phyloP scores from a whole-genome alignment of 1,284 basidiomycete species.

The Microbotryomycetes sp. region DNA sequence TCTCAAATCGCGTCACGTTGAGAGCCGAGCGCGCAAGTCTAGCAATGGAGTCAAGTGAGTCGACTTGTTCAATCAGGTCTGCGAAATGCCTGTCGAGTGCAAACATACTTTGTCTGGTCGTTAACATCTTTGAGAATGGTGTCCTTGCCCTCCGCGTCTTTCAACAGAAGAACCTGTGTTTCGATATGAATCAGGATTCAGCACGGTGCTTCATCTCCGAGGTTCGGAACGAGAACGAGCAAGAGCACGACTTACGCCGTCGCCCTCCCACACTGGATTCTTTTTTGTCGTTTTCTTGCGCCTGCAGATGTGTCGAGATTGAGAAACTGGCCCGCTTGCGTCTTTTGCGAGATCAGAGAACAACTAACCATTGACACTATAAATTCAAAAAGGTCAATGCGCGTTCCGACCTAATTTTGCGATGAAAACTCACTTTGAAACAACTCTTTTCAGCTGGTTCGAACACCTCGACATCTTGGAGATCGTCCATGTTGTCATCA shows the following conservation, averaged over 20 bases:
- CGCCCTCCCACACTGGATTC: conserved; percentile 19
- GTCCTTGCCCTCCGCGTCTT: not conserved
- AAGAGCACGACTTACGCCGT: conserved; percentile 7
- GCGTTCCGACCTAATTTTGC: too few relatives aligned
- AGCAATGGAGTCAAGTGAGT: not conserved
- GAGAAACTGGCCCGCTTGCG: too few relatives aligned
- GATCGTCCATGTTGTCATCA: not conserved
- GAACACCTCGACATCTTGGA: not conserved
- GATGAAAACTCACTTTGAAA: not conserved
- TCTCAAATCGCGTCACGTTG: not conserved
- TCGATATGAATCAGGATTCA: too few relatives aligned
- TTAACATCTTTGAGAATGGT: conserved; percentile 8
- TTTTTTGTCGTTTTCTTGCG: conserved; percentile 20
- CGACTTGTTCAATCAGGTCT: too few relatives aligned
- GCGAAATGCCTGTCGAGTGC: not conserved
- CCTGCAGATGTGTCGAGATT: not conserved
- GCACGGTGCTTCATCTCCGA: not conserved
- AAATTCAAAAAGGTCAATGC: too few relatives aligned
- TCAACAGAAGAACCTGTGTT: not conserved
- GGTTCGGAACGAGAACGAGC: not conserved
- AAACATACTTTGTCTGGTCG: conserved; percentile 12
- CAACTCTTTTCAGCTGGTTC: not conserved
- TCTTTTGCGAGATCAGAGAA: too few relatives aligned
- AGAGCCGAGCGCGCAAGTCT: not conserved
- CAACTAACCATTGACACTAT: conserved; percentile 18